Evolutionary conservation across 108 stramenopile genomes (phyloP).

Genomic region (Skeletonema potamos): DNA sequence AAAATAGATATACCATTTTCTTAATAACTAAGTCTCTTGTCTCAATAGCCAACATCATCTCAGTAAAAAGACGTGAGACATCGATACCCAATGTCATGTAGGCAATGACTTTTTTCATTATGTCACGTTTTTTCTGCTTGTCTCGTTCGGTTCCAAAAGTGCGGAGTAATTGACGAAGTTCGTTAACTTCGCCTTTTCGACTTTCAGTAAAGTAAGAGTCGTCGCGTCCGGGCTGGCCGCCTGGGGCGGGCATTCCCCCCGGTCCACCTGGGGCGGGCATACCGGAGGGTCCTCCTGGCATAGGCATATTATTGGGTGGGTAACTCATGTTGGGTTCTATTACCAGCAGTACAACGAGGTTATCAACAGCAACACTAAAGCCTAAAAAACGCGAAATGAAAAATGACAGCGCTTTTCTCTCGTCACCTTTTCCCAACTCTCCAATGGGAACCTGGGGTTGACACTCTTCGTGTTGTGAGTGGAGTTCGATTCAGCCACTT

Average conservation of each 20-base stretch:
- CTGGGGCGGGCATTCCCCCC: slow-evolving; percentile 12
- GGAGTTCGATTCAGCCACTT: no score
- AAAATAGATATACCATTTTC: slow-evolving; percentile 99
- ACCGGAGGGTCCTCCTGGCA: neutral
- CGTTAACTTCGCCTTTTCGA: slow-evolving; percentile 96
- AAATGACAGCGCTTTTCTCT: no score
- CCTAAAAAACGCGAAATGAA: no score
- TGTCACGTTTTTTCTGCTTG: slow-evolving; percentile 93
- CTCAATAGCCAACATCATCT: slow-evolving; percentile 97
- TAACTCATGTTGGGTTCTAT: neutral
- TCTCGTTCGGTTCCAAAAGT: slow-evolving; percentile 91
- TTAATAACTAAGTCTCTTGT: slow-evolving; percentile 98
- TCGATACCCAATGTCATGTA: slow-evolving; percentile 99
- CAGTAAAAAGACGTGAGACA: slow-evolving; percentile 97
- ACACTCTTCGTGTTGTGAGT: no score
- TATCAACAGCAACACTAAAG: no score
- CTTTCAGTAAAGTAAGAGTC: slow-evolving; percentile 95
- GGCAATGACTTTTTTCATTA: slow-evolving; percentile 99
- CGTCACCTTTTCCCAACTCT: no score
- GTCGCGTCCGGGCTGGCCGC: slow-evolving; percentile 21
- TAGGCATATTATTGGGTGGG: neutral
- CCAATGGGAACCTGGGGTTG: no score
- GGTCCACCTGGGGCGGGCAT: slow-evolving; percentile 29
- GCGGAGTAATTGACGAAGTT: slow-evolving; percentile 88
- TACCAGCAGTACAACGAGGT: no score